Evolutionary conservation across 2,329 filamentous ascomycete genomes (phyloP), one percentile per base, ranked within the genome.

Genomic region (Xylariaceae sp.): DNA sequence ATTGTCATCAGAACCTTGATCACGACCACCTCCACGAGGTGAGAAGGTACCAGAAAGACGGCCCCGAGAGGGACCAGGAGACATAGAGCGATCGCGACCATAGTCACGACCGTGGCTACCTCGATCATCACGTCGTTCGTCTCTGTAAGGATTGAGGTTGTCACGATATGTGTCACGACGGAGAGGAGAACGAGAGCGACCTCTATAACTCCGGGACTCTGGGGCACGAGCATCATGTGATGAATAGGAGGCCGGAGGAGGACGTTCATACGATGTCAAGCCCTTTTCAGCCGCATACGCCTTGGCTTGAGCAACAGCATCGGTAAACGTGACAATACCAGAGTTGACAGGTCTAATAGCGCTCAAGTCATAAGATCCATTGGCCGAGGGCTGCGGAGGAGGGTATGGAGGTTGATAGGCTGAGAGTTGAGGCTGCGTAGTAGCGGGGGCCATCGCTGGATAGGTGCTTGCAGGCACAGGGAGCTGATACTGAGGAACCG

Each of bases 241-340:
- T 62, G 71, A 64, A 69, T 74, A 72, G 60, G 73, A 67, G 81
- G 82, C 55, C 75, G 75, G 57, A 75, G 74, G 47, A 53, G 74
- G 51, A 54, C 84, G 79, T 53, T 88, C 84, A 72, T 87, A 87
- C 13, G 81, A 79, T 44, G 81, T 76, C 39, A 91, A 78, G 62
- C 89, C 90, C 71, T 90, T 89, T 72, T 93, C 88, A 35, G 88
- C 86, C 47, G 91, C 90, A 73, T 89, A 90, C 48, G 87, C 88
- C 72, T 89, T 89, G 51, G 90, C 91, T 72, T 92, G 90, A 45
- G 91, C 89, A 68, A 96, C 87, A 53, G 90, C 89, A 73, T 95
- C 90, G 60, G 88, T 84, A 64, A 96, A 87, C 74, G 87, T 93
- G 67, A 95, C 87, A 17, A 88, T 90, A 60, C 91, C 91, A 35